Base-by-base conservation (phyloP, 371 early-diverging fungal species). In the Mucor ambiguus region DNA sequence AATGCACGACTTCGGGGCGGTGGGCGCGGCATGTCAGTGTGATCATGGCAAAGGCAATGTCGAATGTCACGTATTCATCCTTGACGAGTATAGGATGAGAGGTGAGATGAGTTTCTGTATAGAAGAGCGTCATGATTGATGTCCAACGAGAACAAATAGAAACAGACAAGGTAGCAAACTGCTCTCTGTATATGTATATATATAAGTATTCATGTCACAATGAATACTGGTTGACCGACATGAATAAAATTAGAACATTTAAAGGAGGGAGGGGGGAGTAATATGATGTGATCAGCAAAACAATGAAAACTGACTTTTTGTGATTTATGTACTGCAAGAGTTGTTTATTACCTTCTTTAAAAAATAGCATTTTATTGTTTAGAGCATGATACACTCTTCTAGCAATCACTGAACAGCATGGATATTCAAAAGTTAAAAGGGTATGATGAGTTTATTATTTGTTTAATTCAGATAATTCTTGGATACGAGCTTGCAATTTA, bases 401-500 rank as follows among this genome's bases (percentile, higher is more conserved):
- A 30, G 2, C 30, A 33, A 4, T 33, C 1, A 4, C 33, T 4
- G 9, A 9, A 33, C 33, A 33, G 33, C 33, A 33, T 9, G 33
- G 3, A 33, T 33, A 33, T 33, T 33, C 33, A 9, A 33, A 9
- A 9, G 9, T 3, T 30, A 24, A 54, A 28, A 43, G 32, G 57
- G 33, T 49, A 33, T 61, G 30, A 44, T 29, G 20, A 29, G 14
- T 41, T 32, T 58, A 38, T 61, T 70, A 33, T 48, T 67, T 58
- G 20, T 71, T 71, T 22, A 76, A 58, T 60, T 78, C 81, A 55
- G 69, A 58, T 35, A 90, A 73, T 65, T 87, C 91, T 32, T 85
- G 81, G 52, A 95, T 74, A 62, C 94, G 83, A 41, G 79, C 81
- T 78, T 89, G 84, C 69, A 92, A 72, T 61, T 86, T 90, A 29